phyloP scores from a whole-genome alignment of 2,329 filamentous ascomycete species.

The Penicillium occitanis region DNA sequence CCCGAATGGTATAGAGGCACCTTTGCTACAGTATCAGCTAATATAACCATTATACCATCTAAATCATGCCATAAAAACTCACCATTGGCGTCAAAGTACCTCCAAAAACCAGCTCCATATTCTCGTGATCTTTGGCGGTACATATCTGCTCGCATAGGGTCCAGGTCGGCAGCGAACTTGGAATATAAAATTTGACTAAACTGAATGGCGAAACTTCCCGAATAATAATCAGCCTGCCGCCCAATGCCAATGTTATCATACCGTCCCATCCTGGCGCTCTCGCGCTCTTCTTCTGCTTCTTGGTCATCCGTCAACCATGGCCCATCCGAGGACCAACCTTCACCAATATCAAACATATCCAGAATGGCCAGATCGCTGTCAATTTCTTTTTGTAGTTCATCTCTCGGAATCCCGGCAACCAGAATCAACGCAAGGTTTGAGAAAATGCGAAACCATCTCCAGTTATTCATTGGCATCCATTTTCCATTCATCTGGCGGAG shows the following conservation, averaged over 20 bases:
- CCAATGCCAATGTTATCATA: slow-evolving; percentile 42
- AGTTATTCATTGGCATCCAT: slow-evolving; percentile 67
- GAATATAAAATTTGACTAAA: slow-evolving; percentile 76
- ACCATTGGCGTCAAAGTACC: background rate
- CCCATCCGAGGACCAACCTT: slow-evolving; percentile 79
- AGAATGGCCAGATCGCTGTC: slow-evolving; percentile 75
- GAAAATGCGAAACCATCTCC: slow-evolving; percentile 82
- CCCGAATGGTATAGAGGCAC: slow-evolving; percentile 67
- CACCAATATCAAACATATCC: slow-evolving; percentile 77
- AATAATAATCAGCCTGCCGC: slow-evolving; percentile 85
- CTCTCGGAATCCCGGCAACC: background rate
- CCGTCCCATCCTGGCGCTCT: background rate
- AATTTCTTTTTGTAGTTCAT: background rate
- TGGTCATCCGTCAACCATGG: slow-evolving; percentile 41
- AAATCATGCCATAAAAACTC: background rate
- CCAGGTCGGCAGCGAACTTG: slow-evolving; percentile 65
- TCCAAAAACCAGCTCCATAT: background rate
- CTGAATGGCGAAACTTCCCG: slow-evolving; percentile 78
- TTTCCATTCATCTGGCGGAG: slow-evolving; percentile 77
- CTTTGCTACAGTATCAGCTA: background rate
- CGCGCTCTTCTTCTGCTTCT: background rate
- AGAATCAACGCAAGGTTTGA: slow-evolving; percentile 66
- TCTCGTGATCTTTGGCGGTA: background rate
- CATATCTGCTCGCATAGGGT: slow-evolving; percentile 47
- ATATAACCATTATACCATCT: background rate